These are phyloP conservation scores for Abortiporus biennis DNA, from an alignment of 1,284 basidiomycete species.

Conservation along the genomic window DNA sequence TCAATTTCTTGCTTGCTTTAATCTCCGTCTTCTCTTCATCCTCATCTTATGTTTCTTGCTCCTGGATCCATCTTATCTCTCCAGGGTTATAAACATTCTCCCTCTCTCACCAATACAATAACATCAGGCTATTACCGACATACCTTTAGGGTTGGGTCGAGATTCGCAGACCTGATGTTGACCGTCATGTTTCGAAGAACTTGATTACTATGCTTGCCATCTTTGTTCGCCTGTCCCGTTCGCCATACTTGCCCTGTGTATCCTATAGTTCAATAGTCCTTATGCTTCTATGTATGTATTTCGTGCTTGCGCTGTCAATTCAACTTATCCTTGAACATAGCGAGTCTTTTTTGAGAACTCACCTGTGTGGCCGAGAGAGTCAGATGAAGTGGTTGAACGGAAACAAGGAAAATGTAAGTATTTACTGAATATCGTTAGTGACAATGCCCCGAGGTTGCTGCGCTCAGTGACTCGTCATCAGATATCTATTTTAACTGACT, in stretches of 20 bases:
- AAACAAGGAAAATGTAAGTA: too few relatives aligned
- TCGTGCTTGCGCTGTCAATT: too few relatives aligned
- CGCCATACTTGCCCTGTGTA: not conserved
- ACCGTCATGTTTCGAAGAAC: not conserved
- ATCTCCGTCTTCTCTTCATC: not conserved
- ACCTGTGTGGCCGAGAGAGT: too few relatives aligned
- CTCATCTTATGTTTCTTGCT: not conserved
- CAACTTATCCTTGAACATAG: too few relatives aligned
- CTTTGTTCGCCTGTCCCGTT: not conserved
- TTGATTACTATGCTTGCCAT: not conserved
- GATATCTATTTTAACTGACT: too few relatives aligned
- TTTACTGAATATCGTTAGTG: too few relatives aligned
- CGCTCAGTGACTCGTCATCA: too few relatives aligned
- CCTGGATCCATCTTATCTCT: not conserved
- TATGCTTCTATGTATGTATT: too few relatives aligned
- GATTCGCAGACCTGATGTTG: not conserved
- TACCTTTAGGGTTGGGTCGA: not conserved
- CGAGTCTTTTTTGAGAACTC: too few relatives aligned
- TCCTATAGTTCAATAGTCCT: slow-evolving; percentile 2
- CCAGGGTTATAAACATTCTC: too few relatives aligned
- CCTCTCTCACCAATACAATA: not conserved
- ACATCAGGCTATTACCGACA: not conserved
- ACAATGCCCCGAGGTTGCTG: too few relatives aligned
- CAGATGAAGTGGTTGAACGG: too few relatives aligned
- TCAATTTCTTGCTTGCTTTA: not conserved